A percentile compares a stretch with the other conserved stretches of the same genome.
These are phyloP conservation scores for Colletotrichum musicola DNA, from an alignment of 2,329 filamentous ascomycete genomes.

Conservation along the genomic window DNA sequence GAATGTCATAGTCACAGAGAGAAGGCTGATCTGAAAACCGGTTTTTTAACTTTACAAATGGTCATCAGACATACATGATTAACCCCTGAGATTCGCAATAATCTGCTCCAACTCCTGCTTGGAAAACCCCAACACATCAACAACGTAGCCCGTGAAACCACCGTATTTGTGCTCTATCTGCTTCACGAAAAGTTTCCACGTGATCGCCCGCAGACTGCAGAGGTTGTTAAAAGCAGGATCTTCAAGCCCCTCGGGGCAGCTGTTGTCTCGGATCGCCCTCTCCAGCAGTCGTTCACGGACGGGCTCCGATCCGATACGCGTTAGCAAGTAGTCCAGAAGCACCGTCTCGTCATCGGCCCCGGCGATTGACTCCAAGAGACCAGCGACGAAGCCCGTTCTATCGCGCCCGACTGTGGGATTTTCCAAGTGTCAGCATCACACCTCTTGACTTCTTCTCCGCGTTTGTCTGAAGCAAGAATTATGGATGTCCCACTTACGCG, in stretches of 20 bases:
- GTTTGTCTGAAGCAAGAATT: too few species aligned
- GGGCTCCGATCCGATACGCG: constrained; percentile 1
- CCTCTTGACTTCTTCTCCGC: not conserved
- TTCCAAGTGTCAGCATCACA: not conserved
- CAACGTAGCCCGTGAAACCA: constrained; percentile 4
- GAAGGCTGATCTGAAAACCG: too few species aligned
- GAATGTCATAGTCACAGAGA: too few species aligned
- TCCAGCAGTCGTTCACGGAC: constrained; percentile 6
- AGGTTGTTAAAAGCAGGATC: constrained; percentile 3
- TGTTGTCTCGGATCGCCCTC: not conserved
- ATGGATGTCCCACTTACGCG: constrained; percentile 53
- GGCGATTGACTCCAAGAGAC: not conserved
- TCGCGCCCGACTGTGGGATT: not conserved
- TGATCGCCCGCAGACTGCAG: not conserved
- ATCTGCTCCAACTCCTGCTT: not conserved
- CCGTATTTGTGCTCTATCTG: not conserved
- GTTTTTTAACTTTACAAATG: too few species aligned
- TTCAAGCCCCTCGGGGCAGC: not conserved
- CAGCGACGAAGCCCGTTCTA: not conserved
- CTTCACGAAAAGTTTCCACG: not conserved
- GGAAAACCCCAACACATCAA: not conserved
- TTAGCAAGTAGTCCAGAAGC: not conserved
- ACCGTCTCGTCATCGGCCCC: not conserved
- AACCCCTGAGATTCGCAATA: not conserved
- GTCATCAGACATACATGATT: not conserved